Conservation (phyloP, 2,329 filamentous ascomycete genomes). For the Fusarium hainanense region DNA sequence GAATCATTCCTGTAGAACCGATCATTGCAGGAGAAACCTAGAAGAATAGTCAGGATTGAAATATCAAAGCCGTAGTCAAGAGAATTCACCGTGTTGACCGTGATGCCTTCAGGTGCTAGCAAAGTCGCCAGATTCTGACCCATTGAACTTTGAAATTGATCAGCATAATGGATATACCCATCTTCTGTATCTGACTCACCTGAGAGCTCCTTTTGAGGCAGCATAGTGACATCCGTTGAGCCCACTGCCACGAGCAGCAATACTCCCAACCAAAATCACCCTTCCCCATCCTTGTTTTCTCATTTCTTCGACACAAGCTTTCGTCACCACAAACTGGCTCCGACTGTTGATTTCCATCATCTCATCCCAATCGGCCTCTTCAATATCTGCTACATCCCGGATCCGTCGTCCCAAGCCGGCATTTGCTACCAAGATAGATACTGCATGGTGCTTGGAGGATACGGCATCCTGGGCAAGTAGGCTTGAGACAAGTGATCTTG, state of each 20-base stretch:
- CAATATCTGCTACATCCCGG: slow-evolving; percentile 49
- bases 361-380: slow-evolving; percentile 52
- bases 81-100: slow-evolving; percentile 49
- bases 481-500: slow-evolving; percentile 5
- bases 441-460: slow-evolving; percentile 37
- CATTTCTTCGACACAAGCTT: slow-evolving; percentile 48
- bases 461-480: slow-evolving; percentile 1
- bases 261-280: slow-evolving; percentile 50
- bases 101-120: slow-evolving; percentile 49
- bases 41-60: background rate
- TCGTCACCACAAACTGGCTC: slow-evolving; percentile 51
- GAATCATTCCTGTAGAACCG: slow-evolving; percentile 52
- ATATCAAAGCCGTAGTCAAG: rapidly evolving
- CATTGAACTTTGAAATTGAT: slow-evolving; percentile 47
- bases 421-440: slow-evolving; percentile 50
- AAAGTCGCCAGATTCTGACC: slow-evolving; percentile 50
- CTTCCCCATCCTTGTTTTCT: slow-evolving; percentile 49
- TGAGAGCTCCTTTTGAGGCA: slow-evolving; percentile 49
- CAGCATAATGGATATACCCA: too few relatives aligned
- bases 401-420: slow-evolving; percentile 50
- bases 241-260: slow-evolving; percentile 49
- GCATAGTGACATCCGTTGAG: slow-evolving; percentile 53
- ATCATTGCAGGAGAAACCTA: slow-evolving; percentile 54
- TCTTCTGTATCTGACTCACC: background rate
- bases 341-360: slow-evolving; percentile 51